Evolutionary conservation across 768 basidiomycete species (phyloP), one percentile per base, ranked within the genome.

Genomic region (Tylopilus plumbeoviolaceoides): DNA sequence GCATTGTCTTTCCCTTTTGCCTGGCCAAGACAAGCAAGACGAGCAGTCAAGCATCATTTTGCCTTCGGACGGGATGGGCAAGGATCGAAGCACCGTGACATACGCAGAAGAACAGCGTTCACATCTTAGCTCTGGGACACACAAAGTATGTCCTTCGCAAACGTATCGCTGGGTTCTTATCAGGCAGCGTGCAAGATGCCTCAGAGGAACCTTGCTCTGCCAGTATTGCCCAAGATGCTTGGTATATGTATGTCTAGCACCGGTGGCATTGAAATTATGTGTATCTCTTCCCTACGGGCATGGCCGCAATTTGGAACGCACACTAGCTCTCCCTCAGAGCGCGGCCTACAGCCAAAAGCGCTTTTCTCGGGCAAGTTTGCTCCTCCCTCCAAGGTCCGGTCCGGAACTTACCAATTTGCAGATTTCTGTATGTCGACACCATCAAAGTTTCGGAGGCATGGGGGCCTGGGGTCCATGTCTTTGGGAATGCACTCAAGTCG

Each of bases 351-450:
- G 85, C 82, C 11, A 95, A 95, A 74, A 94, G 91, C 61, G 80
- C 94, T 28, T 95, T 91, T 64, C 97, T 95, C 60, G 95, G 95
- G 94, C 95, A 62, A 57, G 86, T 71, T n/a, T 33, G 0, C 17
- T 43, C 12, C 33, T 42, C 4, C 12, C 17, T 39, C 30, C 1
- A 17, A 10, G 21, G 11, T n/a, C 9, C 1, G 31, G 10, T 2
- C 40, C 48, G 23, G 56, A n/a, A 4, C 30, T 23, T 3, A 20
- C 30, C n/a, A 44, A 23, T 7, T 7, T n/a, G 6, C 58, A 97
- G 95, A 17, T 98, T 98, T 70, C 87, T 93, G 0, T 99, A 98
- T 67, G 90, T 84, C 9, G 95, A 98, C 65, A 98, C 95, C 5
- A 79, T 95, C 54, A 98, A 97, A 69, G 81, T 95, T 40, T 75